These are phyloP conservation scores for Bruguiera sexangula DNA, from an alignment of 345 rosid genomes.

Conservation along the genomic window DNA sequence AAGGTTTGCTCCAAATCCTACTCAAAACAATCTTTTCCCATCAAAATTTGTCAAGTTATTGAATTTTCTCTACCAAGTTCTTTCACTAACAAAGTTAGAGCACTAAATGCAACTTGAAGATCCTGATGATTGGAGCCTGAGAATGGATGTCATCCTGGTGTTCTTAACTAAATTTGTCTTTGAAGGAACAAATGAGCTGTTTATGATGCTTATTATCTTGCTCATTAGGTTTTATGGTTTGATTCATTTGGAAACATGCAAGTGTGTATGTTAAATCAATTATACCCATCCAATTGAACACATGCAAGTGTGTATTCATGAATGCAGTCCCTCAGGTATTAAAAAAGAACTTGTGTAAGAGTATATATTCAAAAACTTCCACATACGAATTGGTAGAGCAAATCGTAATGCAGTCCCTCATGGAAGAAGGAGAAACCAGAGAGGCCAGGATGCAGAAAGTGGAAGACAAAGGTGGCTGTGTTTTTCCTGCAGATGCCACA, in stretches of 20 bases:
- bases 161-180: slow-evolving; percentile 11
- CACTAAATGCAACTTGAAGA: slow-evolving; percentile 75
- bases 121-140: slow-evolving; percentile 90
- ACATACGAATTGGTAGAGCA: slow-evolving; percentile 60
- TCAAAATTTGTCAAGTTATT: too few relatives aligned
- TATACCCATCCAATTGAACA: too few relatives aligned
- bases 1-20: too few relatives aligned
- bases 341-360: neutral
- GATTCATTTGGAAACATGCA: too few relatives aligned
- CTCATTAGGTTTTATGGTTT: too few relatives aligned
- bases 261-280: too few relatives aligned
- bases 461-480: slow-evolving; percentile 67
- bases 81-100: slow-evolving; percentile 35
- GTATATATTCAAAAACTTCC: neutral
- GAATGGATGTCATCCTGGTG: slow-evolving; percentile 70
- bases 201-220: too few relatives aligned
- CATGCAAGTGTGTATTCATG: neutral
- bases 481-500: slow-evolving; percentile 65
- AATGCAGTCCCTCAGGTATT: too few relatives aligned
- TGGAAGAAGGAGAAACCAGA: slow-evolving; percentile 77
- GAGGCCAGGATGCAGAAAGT: slow-evolving; percentile 70
- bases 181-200: too few relatives aligned
- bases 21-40: too few relatives aligned
- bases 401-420: slow-evolving; percentile 80
- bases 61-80: too few relatives aligned